phyloP scores from a whole-genome alignment of 306 rosid species.

The Glycine latifolia region DNA sequence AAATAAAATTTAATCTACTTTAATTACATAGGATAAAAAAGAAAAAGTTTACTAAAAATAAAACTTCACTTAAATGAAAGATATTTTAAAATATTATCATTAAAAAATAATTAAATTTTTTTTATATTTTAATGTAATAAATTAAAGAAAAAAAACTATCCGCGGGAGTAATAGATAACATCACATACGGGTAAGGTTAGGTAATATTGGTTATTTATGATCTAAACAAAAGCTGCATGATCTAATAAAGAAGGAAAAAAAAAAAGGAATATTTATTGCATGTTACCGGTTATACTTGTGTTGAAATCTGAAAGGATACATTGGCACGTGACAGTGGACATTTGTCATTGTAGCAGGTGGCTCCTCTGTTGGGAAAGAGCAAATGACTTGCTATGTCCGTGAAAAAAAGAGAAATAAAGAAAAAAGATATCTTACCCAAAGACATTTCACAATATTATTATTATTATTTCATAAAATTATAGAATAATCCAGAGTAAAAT shows the following conservation, averaged over 20 bases:
- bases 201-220: constrained; percentile 15
- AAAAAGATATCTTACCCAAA: background rate
- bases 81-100: too few species aligned
- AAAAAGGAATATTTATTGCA: constrained; percentile 2
- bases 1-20: too few species aligned
- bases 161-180: background rate
- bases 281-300: background rate
- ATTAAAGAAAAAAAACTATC: too few species aligned
- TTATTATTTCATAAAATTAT: too few species aligned
- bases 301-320: constrained; percentile 38
- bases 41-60: too few species aligned
- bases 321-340: constrained; percentile 42
- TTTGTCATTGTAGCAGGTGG: constrained; percentile 41
- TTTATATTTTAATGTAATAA: too few species aligned
- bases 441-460: background rate
- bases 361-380: constrained; percentile 14
- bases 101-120: too few species aligned
- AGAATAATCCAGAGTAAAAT: too few species aligned
- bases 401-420: constrained; percentile 14
- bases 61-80: too few species aligned
- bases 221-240: constrained; percentile 1
- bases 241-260: constrained; percentile 27
- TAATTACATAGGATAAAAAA: too few species aligned
- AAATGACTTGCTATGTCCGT: constrained; percentile 32
- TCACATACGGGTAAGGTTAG: constrained; percentile 37